phyloP scores from a whole-genome alignment of 257 asterid genomes.

The Vinca minor region DNA sequence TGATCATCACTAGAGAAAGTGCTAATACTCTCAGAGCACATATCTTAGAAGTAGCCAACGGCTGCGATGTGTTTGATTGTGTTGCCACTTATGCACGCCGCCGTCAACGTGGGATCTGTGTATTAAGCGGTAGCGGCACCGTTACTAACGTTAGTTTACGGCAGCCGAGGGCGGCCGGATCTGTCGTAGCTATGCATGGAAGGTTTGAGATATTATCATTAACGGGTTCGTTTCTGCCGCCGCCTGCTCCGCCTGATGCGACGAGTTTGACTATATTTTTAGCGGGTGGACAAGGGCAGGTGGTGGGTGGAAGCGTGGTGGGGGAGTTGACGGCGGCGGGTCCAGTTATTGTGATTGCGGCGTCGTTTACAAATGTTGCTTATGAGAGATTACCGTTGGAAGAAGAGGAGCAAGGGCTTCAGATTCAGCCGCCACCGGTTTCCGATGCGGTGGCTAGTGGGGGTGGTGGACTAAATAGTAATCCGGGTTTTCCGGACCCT shows the following conservation, averaged over 20 bases:
- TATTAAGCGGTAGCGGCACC: constrained; percentile 44
- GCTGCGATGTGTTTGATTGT: constrained; percentile 43
- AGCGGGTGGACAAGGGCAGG: constrained; percentile 57
- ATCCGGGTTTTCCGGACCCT: constrained; percentile 42
- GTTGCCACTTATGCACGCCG: constrained; percentile 38
- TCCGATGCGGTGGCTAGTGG: constrained; percentile 19
- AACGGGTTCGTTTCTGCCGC: constrained; percentile 45
- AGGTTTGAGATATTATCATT: constrained; percentile 46
- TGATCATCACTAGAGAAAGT: constrained; percentile 48
- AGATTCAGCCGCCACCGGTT: constrained; percentile 28
- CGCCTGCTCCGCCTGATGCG: constrained; percentile 60
- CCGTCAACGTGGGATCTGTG: constrained; percentile 54
- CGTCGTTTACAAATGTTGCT: constrained; percentile 53
- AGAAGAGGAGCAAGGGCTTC: constrained; percentile 26
- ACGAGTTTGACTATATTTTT: constrained; percentile 45
- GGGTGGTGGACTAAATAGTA: constrained; percentile 9
- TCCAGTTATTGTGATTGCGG: constrained; percentile 45
- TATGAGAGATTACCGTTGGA: constrained; percentile 52
- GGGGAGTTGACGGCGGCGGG: constrained; percentile 51
- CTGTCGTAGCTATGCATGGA: constrained; percentile 39
- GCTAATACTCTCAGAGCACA: constrained; percentile 53
- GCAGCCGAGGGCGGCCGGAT: constrained; percentile 33
- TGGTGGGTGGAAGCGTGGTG: constrained; percentile 55
- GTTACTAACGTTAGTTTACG: constrained; percentile 44
- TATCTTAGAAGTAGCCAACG: constrained; percentile 39